Evolutionary conservation across 2,329 filamentous ascomycete genomes (phyloP), one percentile per base, ranked within the genome.

Genomic region (Calycina herbarum): DNA sequence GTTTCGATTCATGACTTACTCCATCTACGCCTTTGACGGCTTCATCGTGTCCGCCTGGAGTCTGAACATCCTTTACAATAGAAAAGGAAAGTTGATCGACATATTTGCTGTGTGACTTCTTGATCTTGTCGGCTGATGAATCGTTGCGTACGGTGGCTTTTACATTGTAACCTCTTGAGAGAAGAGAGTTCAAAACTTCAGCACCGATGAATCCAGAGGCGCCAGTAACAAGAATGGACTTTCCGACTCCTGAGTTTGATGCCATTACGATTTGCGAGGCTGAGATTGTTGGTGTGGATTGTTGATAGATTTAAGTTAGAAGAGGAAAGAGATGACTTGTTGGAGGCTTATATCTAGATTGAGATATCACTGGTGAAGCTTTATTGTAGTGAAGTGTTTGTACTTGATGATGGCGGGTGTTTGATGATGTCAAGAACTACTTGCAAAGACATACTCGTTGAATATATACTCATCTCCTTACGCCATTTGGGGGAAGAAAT

Each of bases 61-160:
- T 76, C 0, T 88, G 86, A 67, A 95, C 86, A 70, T 96, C 90
- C 57, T 86, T 82, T 13, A 95, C 89, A 68, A 94, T 84, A 3
- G 66, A 69, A 54, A 72, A 73, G 1, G 69, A 71, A 3, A 75
- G 56, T 17, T 80, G 78, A 27, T 75, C 71, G 0, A 73, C 67
- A 24, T 82, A 74, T 33, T 75, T 70, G 29, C 63, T 64, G 65
- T 80, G 77, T 0, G 79, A 78, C 7, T 78, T 70, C 45, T 80
- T 68, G 45, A 85, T 77, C 2, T 76, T 76, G 1, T 78, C 69
- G 1, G 80, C 82, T 48, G 83, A 82, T n/a, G 77, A 77, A 5
- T 79, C 67, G 1, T 77, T 79, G 17, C 83, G 77, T 3, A 80
- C 79, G 1, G 82, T 83, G 0, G 79, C 76, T 0, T 80, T 77